These are phyloP conservation scores for Candida hungchunana DNA, from an alignment of 805 yeast genomes.

Conservation along the genomic window DNA sequence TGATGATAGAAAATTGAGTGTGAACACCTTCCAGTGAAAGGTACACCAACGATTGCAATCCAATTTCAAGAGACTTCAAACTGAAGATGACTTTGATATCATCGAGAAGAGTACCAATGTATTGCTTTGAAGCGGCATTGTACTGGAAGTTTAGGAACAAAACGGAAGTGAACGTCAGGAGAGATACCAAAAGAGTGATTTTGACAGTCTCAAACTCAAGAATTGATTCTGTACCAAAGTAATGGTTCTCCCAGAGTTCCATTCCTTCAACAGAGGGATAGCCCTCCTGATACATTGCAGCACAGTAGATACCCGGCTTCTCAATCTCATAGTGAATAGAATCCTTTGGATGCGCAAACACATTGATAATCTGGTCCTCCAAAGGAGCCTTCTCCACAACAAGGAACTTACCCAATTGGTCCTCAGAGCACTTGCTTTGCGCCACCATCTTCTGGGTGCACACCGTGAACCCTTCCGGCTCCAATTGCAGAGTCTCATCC, in stretches of 20 bases:
- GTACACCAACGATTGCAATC: too few relatives aligned
- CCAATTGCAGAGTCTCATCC: slow-evolving; percentile 4
- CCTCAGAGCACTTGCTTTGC: slow-evolving; percentile 9
- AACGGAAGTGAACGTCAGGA: slow-evolving; percentile 1
- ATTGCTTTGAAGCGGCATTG: too few relatives aligned
- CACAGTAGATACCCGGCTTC: slow-evolving; percentile 11
- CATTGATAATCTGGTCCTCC: slow-evolving; percentile 6
- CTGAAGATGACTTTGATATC: too few relatives aligned
- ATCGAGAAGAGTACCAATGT: too few relatives aligned
- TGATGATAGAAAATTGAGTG: neutral
- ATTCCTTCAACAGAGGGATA: slow-evolving; percentile 5
- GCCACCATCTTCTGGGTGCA: slow-evolving; percentile 13
- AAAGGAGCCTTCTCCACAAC: slow-evolving; percentile 1
- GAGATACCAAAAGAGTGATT: neutral
- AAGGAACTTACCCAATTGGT: slow-evolving; percentile 13
- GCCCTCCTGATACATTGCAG: slow-evolving; percentile 14
- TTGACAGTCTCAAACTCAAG: slow-evolving; percentile 5
- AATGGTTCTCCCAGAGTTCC: slow-evolving; percentile 6
- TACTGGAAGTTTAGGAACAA: neutral
- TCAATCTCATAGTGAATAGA: neutral
- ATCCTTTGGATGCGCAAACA: neutral
- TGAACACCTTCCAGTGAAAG: neutral
- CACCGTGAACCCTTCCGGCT: slow-evolving; percentile 12
- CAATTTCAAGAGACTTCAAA: too few relatives aligned
- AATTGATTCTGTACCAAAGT: slow-evolving; percentile 10